Evolutionary conservation across 495 filamentous ascomycete genomes (phyloP).

Genomic region (Tuber borchii): DNA sequence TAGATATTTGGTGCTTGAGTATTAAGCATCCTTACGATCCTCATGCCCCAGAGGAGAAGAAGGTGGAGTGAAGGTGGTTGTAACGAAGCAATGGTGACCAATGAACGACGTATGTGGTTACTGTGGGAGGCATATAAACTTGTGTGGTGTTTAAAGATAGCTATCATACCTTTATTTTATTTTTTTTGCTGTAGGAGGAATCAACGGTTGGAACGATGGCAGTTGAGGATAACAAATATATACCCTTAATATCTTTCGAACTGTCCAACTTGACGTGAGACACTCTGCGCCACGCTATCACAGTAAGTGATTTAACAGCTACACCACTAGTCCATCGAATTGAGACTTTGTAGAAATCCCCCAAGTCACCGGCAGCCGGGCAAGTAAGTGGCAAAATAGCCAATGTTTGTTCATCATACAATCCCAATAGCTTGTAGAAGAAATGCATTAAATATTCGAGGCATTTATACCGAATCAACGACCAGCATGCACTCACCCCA

Average conservation of each 20-base stretch:
- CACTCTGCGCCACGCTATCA: too few relatives aligned
- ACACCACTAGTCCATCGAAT: too few relatives aligned
- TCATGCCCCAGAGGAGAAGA: conserved; percentile 13
- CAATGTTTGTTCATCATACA: too few relatives aligned
- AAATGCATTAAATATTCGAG: too few relatives aligned
- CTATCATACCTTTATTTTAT: background rate
- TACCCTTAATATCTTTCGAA: background rate
- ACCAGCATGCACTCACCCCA: too few relatives aligned
- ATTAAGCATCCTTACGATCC: conserved; percentile 63
- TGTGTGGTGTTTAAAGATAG: background rate
- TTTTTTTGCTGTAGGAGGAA: background rate
- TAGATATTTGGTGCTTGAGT: conserved; percentile 94
- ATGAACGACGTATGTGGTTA: background rate
- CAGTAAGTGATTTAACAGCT: too few relatives aligned
- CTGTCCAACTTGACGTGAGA: background rate
- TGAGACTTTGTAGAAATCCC: too few relatives aligned
- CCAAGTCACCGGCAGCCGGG: too few relatives aligned
- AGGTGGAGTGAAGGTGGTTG: conserved; percentile 4
- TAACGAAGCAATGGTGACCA: background rate
- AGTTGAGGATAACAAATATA: background rate
- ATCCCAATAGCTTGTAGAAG: too few relatives aligned
- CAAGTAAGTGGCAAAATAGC: too few relatives aligned
- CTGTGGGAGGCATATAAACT: background rate
- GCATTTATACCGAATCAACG: too few relatives aligned
- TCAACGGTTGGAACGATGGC: background rate